A percentile compares a stretch with the other conserved stretches of the same genome.
phyloP scores from a whole-genome alignment of 768 basidiomycete genomes.

The Tulasnella sp. region DNA sequence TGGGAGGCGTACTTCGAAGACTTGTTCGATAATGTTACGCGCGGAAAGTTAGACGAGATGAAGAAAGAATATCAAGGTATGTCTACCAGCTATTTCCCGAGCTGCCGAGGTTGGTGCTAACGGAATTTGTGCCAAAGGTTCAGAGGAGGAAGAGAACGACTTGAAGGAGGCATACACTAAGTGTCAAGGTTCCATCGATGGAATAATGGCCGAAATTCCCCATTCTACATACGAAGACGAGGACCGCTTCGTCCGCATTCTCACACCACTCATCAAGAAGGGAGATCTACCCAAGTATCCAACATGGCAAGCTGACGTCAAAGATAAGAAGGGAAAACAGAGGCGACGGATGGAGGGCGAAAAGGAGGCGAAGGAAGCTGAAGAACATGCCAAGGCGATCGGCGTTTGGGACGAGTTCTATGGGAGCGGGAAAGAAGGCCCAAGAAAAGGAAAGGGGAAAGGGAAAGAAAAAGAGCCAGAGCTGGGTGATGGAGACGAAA shows the following conservation, averaged over 20 bases:
- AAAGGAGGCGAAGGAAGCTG: slow-evolving; percentile 80
- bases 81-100: slow-evolving; percentile 16
- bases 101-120: not conserved
- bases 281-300: slow-evolving; percentile 49
- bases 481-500: slow-evolving; percentile 13
- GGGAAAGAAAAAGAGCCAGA: slow-evolving; percentile 34
- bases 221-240: slow-evolving; percentile 83
- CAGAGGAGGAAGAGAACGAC: slow-evolving; percentile 75
- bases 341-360: slow-evolving; percentile 63
- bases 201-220: slow-evolving; percentile 78
- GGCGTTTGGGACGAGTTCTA: slow-evolving; percentile 95
- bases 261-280: slow-evolving; percentile 59
- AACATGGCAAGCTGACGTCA: slow-evolving; percentile 61
- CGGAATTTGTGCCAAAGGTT: slow-evolving; percentile 45
- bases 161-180: slow-evolving; percentile 63
- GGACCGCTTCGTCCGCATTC: slow-evolving; percentile 60
- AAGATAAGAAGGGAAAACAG: slow-evolving; percentile 72
- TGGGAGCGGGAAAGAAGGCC: slow-evolving; percentile 60
- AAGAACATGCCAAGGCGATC: slow-evolving; percentile 67
- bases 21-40: slow-evolving; percentile 79
- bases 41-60: slow-evolving; percentile 82
- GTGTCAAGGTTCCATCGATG: slow-evolving; percentile 64
- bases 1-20: slow-evolving; percentile 96
- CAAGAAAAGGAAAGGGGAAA: slow-evolving; percentile 50
- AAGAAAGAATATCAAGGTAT: slow-evolving; percentile 90